A percentile compares a stretch with the other conserved stretches of the same genome.
Conservation (phyloP, 2,329 filamentous ascomycete species). For the Paraphoma chrysanthemicola region DNA sequence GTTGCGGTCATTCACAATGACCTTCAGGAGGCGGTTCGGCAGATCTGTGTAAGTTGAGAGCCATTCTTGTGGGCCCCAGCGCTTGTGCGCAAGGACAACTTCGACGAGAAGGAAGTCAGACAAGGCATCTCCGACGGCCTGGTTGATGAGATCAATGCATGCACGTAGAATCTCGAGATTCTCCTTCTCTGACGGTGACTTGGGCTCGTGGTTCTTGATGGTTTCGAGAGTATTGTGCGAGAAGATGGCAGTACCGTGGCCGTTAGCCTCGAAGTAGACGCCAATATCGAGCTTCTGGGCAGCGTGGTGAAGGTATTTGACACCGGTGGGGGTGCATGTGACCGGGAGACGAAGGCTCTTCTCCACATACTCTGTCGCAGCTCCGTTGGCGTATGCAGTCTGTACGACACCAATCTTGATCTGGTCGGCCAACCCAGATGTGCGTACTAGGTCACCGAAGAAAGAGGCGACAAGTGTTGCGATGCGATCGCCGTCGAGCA, state of each 20-base stretch:
- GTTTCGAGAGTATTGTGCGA: constrained; percentile 80
- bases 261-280: constrained; percentile 98
- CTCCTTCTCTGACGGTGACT: constrained; percentile 90
- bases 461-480: constrained; percentile 93
- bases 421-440: constrained; percentile 78
- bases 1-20: constrained; percentile 86
- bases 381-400: constrained; percentile 96
- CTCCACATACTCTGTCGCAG: constrained; percentile 89
- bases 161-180: constrained; percentile 85
- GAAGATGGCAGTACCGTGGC: constrained; percentile 96
- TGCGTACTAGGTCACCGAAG: constrained; percentile 84
- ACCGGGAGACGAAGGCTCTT: constrained; percentile 88
- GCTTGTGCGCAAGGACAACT: constrained; percentile 93
- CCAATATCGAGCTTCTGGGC: constrained; percentile 93
- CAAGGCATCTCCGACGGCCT: constrained; percentile 94
- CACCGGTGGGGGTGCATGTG: constrained; percentile 91
- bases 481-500: constrained; percentile 96
- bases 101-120: constrained; percentile 97
- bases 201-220: constrained; percentile 80
- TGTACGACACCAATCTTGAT: constrained; percentile 94
- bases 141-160: constrained; percentile 92
- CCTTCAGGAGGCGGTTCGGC: constrained; percentile 91
- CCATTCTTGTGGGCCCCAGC: constrained; percentile 91
- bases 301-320: constrained; percentile 98
- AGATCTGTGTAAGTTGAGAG: constrained; percentile 90